A percentile compares a stretch with the other conserved stretches of the same genome.
phyloP scores from a whole-genome alignment of 805 yeast genomes.

The Metschnikowia colocasiae region DNA sequence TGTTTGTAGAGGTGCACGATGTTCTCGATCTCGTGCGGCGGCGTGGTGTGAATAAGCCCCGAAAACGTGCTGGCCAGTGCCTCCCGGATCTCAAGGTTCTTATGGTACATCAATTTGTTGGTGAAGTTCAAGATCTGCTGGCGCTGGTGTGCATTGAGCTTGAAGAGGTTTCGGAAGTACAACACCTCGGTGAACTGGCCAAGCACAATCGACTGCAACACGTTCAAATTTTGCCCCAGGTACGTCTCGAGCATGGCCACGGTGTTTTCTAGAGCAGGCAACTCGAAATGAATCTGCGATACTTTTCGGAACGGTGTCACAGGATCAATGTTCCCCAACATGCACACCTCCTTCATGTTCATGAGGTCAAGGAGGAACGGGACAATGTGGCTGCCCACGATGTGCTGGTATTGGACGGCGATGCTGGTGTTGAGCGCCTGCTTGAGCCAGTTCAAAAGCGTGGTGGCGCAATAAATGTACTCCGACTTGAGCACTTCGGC shows the following conservation, averaged over 20 bases:
- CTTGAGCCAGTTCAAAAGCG: constrained; percentile 58
- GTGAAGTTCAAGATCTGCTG: constrained; percentile 49
- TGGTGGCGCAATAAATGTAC: constrained; percentile 62
- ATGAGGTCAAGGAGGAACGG: constrained; percentile 68
- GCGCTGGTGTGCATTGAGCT: constrained; percentile 47
- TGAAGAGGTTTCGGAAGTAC: constrained; percentile 63
- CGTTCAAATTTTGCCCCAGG: constrained; percentile 27
- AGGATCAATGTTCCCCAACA: constrained; percentile 59
- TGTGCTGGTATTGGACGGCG: constrained; percentile 50
- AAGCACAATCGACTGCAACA: constrained; percentile 56
- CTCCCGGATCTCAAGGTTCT: constrained; percentile 71
- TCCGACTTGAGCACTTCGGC: constrained; percentile 57
- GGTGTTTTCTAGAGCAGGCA: constrained; percentile 21
- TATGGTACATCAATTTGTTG: constrained; percentile 51
- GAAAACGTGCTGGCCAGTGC: constrained; percentile 71
- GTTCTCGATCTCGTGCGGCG: constrained; percentile 43
- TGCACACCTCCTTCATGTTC: constrained; percentile 75
- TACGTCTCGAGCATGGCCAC: constrained; percentile 41
- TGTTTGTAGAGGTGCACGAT: constrained; percentile 39
- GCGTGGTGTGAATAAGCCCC: constrained; percentile 67
- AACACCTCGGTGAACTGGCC: constrained; percentile 69
- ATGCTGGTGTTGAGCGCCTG: constrained; percentile 52
- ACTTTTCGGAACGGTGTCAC: constrained; percentile 40
- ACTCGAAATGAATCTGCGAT: constrained; percentile 39
- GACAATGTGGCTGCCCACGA: constrained; percentile 47